phyloP scores from a whole-genome alignment of 179 eudicot genomes.

The Silene vulgaris region DNA sequence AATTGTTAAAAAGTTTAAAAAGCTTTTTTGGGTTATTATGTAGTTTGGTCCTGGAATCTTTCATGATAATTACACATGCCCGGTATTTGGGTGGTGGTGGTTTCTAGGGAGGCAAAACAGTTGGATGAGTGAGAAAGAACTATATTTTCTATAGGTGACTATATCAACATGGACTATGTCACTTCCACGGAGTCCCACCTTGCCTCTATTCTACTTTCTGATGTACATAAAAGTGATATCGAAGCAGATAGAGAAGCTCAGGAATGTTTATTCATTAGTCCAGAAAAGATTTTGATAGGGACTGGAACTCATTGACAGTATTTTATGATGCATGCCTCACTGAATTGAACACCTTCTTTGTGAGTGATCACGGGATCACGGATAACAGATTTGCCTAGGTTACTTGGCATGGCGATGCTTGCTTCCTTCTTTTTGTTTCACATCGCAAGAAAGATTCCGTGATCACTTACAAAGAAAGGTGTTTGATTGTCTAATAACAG shows the following conservation, averaged over 20 bases:
- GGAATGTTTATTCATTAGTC: not conserved
- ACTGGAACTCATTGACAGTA: not conserved
- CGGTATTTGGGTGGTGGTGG: not conserved
- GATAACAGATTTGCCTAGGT: not conserved
- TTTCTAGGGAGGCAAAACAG: not conserved
- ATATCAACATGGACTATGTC: not conserved
- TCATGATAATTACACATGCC: not conserved
- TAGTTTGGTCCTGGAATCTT: not conserved
- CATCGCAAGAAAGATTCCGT: not conserved
- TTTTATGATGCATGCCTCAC: not conserved
- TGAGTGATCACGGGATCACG: not conserved
- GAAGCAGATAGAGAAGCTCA: not conserved
- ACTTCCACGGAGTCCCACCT: not conserved
- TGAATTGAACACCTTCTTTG: not conserved
- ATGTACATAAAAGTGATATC: not conserved
- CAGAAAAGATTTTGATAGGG: slow-evolving; percentile 2
- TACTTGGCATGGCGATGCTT: not conserved
- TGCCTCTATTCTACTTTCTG: not conserved
- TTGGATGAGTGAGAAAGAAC: not conserved
- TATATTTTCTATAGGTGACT: not conserved
- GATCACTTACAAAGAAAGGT: not conserved
- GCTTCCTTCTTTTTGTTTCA: not conserved
- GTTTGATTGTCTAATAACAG: not conserved
- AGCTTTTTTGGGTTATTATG: no score
- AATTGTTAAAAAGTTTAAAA: no score